These are phyloP conservation scores for Nissolia schottii DNA, from an alignment of 306 rosid species.

Conservation along the genomic window DNA sequence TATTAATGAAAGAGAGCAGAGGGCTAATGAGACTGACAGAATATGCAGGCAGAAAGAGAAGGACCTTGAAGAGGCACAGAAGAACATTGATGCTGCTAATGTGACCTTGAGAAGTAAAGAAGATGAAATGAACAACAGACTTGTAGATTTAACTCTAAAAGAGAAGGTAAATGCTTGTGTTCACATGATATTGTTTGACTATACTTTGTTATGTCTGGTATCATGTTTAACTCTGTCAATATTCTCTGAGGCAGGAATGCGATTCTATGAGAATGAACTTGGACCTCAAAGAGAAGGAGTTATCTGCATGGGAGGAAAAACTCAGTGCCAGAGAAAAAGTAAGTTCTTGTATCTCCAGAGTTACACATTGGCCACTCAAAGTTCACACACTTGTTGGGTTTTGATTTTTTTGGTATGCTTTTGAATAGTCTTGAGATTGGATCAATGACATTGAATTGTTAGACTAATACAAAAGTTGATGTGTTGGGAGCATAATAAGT, in stretches of 20 bases:
- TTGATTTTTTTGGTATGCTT: constrained; percentile 5
- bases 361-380: too few relatives aligned
- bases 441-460: not conserved
- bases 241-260: constrained; percentile 57
- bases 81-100: constrained; percentile 67
- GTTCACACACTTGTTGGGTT: too few relatives aligned
- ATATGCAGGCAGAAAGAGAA: constrained; percentile 74
- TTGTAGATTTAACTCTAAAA: constrained; percentile 56
- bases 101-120: constrained; percentile 63
- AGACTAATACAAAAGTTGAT: not conserved
- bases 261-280: constrained; percentile 52
- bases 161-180: constrained; percentile 59
- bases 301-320: constrained; percentile 64
- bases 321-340: constrained; percentile 75
- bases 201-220: not conserved
- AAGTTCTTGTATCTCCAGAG: constrained; percentile 26
- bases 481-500: not conserved
- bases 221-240: constrained; percentile 18
- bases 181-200: not conserved
- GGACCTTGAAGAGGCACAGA: constrained; percentile 79
- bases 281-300: constrained; percentile 73
- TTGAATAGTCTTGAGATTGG: not conserved
- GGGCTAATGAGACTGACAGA: constrained; percentile 77
- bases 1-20: constrained; percentile 91
- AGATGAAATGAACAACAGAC: constrained; percentile 69